Evolutionary conservation across 768 basidiomycete species (phyloP).

Genomic region (Suillus clintonianus): DNA sequence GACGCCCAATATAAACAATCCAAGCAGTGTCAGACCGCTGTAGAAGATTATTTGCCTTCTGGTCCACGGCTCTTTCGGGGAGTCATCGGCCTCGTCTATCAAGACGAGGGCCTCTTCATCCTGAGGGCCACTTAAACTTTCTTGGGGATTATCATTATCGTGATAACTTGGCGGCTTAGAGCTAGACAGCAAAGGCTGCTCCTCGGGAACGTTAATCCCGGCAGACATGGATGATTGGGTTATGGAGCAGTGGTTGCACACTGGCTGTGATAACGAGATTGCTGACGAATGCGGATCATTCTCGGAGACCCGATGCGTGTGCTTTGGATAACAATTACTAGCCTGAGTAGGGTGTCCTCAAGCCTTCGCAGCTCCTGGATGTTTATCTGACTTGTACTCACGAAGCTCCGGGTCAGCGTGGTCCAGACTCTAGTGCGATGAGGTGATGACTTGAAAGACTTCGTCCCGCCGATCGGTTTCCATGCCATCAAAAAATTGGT

Average conservation of each 20-base stretch:
- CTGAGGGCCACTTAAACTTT: not conserved
- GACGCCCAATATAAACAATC: constrained; percentile 43
- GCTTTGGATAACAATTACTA: not conserved
- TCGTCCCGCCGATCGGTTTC: not conserved
- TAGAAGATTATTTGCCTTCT: constrained; percentile 24
- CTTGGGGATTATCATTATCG: constrained; percentile 8
- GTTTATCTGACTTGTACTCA: not conserved
- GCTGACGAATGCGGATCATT: not conserved
- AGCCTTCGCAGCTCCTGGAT: not conserved
- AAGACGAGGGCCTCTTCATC: constrained; percentile 17
- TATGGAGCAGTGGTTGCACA: not conserved
- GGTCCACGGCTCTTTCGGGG: constrained; percentile 14
- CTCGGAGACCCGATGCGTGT: not conserved
- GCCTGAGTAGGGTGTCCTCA: no score
- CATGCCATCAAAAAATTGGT: not conserved
- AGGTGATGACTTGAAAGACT: not conserved
- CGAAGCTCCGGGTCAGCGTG: not conserved
- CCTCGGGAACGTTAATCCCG: constrained; percentile 13
- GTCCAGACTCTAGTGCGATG: not conserved
- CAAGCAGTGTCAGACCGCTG: constrained; percentile 35
- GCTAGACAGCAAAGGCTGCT: constrained; percentile 24
- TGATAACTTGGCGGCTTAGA: constrained; percentile 19
- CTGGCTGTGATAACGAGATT: not conserved
- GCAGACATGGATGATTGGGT: constrained; percentile 1
- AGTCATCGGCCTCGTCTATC: not conserved